A percentile compares a stretch with the other conserved stretches of the same genome.
phyloP scores from a whole-genome alignment of 1,284 basidiomycete species.

The Anthracocystis walkeri region DNA sequence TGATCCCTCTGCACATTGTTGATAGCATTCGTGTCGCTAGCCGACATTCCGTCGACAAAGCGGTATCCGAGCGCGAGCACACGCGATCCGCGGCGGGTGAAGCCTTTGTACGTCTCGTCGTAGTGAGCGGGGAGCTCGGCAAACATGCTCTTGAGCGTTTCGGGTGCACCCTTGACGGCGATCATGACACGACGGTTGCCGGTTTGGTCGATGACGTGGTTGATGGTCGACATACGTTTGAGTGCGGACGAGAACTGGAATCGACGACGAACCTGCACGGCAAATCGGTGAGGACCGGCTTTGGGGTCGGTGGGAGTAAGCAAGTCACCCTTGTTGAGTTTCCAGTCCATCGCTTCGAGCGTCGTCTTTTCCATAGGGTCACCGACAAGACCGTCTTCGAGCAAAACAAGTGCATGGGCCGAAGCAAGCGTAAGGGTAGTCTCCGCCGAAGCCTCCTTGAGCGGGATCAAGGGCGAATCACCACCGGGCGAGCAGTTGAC shows the following conservation, averaged over 20 bases:
- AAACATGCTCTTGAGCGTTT: slow-evolving; percentile 67
- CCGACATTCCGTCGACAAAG: slow-evolving; percentile 51
- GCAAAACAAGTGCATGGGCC: slow-evolving; percentile 91
- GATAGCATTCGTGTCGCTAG: slow-evolving; percentile 43
- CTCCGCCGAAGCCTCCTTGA: slow-evolving; percentile 80
- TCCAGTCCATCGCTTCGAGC: slow-evolving; percentile 90
- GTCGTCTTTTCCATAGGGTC: slow-evolving; percentile 99
- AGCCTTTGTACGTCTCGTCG: slow-evolving; percentile 68
- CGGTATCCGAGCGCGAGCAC: slow-evolving; percentile 68
- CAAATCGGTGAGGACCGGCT: slow-evolving; percentile 41
- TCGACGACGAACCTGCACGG: slow-evolving; percentile 62
- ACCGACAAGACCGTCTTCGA: slow-evolving; percentile 91
- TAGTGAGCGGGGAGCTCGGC: slow-evolving; percentile 62
- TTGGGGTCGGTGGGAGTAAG: slow-evolving; percentile 48
- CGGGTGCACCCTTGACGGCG: slow-evolving; percentile 67
- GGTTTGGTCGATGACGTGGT: slow-evolving; percentile 50
- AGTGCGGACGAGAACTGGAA: slow-evolving; percentile 69
- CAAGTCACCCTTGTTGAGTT: slow-evolving; percentile 77
- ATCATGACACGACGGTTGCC: slow-evolving; percentile 54
- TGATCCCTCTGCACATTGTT: slow-evolving; percentile 60
- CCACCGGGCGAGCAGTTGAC: slow-evolving; percentile 53
- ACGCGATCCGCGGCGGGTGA: slow-evolving; percentile 66
- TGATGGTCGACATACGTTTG: slow-evolving; percentile 68
- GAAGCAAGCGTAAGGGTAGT: slow-evolving; percentile 90
- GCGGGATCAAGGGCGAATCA: slow-evolving; percentile 75